phyloP scores from a whole-genome alignment of 257 asterid species.

The Solanum medicagineum region DNA sequence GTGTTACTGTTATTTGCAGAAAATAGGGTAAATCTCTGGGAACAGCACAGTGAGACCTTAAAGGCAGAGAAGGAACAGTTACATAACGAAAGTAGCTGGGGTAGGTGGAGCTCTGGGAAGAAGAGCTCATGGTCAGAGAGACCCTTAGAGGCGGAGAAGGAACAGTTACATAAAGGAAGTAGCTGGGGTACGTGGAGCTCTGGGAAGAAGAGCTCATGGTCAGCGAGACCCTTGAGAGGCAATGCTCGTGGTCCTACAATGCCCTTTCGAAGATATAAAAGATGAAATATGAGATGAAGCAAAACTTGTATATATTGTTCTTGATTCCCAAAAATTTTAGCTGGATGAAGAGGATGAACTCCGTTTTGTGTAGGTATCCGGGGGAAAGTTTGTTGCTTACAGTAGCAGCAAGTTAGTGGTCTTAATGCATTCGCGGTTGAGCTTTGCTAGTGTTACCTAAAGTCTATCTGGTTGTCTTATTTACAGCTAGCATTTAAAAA shows the following conservation, averaged over 20 bases:
- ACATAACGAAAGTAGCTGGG: constrained; percentile 26
- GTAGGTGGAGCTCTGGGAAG: constrained; percentile 22
- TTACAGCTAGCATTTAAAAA: background rate
- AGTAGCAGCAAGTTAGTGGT: background rate
- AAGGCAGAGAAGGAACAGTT: constrained; percentile 41
- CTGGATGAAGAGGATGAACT: background rate
- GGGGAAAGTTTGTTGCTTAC: background rate
- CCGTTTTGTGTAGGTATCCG: background rate
- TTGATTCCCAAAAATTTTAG: background rate
- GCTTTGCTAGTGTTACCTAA: background rate
- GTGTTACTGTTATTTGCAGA: constrained; percentile 14
- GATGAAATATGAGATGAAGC: constrained; percentile 15
- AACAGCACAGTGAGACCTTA: constrained; percentile 43
- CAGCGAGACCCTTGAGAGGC: constrained; percentile 25
- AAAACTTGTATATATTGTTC: background rate
- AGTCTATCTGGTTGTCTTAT: background rate
- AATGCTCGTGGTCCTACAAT: constrained; percentile 44
- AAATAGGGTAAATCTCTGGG: constrained; percentile 42
- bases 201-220: constrained; percentile 36
- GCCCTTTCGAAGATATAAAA: constrained; percentile 43
- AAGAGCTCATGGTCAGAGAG: constrained; percentile 46
- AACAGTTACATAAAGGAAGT: constrained; percentile 23
- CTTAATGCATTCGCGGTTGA: background rate
- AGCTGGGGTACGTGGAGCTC: constrained; percentile 29
- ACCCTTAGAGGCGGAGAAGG: constrained; percentile 40